Percentiles rank a stretch among this genome's conserved stretches.
Conservation (phyloP, 306 rosid genomes). For the Elaeagnus macrophylla region DNA sequence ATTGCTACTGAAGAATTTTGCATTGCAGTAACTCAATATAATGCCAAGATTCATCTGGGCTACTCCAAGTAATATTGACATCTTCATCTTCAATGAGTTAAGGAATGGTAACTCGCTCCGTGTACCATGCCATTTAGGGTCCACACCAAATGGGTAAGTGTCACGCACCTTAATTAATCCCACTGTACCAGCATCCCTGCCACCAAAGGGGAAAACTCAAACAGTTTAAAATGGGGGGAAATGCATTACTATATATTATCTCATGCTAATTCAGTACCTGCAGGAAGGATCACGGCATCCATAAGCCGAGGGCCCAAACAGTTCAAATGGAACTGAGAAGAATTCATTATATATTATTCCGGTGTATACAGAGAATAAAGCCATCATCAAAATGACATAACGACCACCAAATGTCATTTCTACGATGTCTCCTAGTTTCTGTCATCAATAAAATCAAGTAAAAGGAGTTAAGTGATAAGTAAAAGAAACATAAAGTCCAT, state of each 20-base stretch:
- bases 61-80: conserved; percentile 34
- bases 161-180: conserved; percentile 26
- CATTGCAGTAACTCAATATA: conserved; percentile 26
- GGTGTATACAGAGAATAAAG: conserved; percentile 76
- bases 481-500: conserved; percentile 12
- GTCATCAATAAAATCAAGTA: conserved; percentile 33
- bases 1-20: conserved; percentile 42
- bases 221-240: conserved; percentile 6
- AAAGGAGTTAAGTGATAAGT: conserved; percentile 15
- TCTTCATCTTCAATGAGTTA: conserved; percentile 36
- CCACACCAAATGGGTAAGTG: conserved; percentile 35
- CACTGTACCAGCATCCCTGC: conserved; percentile 51
- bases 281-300: conserved; percentile 56
- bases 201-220: conserved; percentile 4
- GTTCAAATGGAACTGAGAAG: conserved; percentile 66
- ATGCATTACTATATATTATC: conserved; percentile 6
- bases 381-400: conserved; percentile 68
- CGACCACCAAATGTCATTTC: conserved; percentile 84
- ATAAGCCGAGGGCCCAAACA: conserved; percentile 71
- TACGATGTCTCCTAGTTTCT: conserved; percentile 80
- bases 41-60: conserved; percentile 40
- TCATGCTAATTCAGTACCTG: conserved; percentile 36
- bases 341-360: conserved; percentile 77
- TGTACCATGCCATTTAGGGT: conserved; percentile 34
- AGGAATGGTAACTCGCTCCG: conserved; percentile 33